Percentiles rank a stretch among this genome's conserved stretches.
phyloP scores from a whole-genome alignment of 805 yeast species.

The Suhomyces sp. region DNA sequence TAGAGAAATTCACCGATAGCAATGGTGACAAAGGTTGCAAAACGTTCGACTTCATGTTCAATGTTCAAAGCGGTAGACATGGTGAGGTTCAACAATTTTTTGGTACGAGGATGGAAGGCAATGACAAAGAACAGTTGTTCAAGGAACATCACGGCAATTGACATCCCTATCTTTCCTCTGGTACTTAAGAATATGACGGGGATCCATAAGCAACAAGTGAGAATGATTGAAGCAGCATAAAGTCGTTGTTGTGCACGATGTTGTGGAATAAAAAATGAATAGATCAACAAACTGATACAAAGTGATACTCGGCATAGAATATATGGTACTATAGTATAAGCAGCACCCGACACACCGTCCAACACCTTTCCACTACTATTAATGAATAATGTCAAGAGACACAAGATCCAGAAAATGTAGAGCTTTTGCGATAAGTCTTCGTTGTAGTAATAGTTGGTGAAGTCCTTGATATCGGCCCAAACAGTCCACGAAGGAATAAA shows the following conservation, averaged over 20 bases:
- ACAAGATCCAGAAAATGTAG: slow-evolving; percentile 53
- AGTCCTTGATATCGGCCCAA: slow-evolving; percentile 64
- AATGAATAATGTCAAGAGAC: slow-evolving; percentile 49
- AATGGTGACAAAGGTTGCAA: slow-evolving; percentile 57
- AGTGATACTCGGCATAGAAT: slow-evolving; percentile 46
- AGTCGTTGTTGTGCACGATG: slow-evolving; percentile 51
- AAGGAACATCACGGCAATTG: slow-evolving; percentile 38
- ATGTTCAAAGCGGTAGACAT: slow-evolving; percentile 62
- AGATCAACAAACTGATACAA: slow-evolving; percentile 30
- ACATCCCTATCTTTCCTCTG: slow-evolving; percentile 47
- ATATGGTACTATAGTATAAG: slow-evolving; percentile 48
- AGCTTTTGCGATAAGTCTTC: slow-evolving; percentile 57
- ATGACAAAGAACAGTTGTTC: slow-evolving; percentile 42
- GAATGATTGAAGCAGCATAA: slow-evolving; percentile 29
- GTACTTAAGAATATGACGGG: slow-evolving; percentile 49
- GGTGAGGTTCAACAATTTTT: slow-evolving; percentile 40
- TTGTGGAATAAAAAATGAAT: slow-evolving; percentile 48
- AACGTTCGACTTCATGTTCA: slow-evolving; percentile 66
- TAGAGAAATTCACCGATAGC: slow-evolving; percentile 66
- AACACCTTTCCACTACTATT: slow-evolving; percentile 46
- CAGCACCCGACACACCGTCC: slow-evolving; percentile 37
- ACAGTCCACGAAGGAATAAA: slow-evolving; percentile 62
- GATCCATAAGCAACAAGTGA: slow-evolving; percentile 48
- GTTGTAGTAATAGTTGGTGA: slow-evolving; percentile 61
- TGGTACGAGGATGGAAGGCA: slow-evolving; percentile 48